Conservation (phyloP, 352 stramenopile genomes). For the Phytophthora sansomeana region DNA sequence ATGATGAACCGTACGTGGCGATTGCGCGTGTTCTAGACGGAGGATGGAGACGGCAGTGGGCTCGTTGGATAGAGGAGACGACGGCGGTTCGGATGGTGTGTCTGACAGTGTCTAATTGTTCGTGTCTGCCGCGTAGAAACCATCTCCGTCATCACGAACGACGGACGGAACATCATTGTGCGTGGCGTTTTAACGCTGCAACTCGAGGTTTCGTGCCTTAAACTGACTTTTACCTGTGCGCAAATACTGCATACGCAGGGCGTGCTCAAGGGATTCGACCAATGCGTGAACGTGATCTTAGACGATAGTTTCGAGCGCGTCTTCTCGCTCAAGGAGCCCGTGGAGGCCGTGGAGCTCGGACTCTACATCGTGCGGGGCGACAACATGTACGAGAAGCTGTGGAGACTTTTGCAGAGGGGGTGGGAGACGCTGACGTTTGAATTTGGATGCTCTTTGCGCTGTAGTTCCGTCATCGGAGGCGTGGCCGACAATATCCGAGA, state of each 20-base stretch:
- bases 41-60: neutral
- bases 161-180: conserved; percentile 95
- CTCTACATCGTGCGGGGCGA: conserved; percentile 95
- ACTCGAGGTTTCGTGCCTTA: neutral
- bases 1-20: conserved; percentile 80
- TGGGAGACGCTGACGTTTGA: neutral
- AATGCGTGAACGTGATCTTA: conserved; percentile 94
- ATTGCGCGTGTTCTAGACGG: conserved; percentile 6
- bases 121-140: conserved; percentile 57
- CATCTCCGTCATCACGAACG: conserved; percentile 94
- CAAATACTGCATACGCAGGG: conserved; percentile 47
- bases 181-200: conserved; percentile 8
- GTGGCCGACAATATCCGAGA: conserved; percentile 90
- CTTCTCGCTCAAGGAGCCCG: conserved; percentile 90
- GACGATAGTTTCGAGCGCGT: conserved; percentile 95
- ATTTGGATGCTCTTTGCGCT: conserved; percentile 7
- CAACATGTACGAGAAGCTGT: conserved; percentile 84
- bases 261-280: conserved; percentile 93
- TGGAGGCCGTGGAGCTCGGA: conserved; percentile 91
- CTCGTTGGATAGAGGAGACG: conserved; percentile 8
- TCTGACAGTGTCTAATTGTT: neutral
- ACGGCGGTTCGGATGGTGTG: neutral
- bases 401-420: neutral
- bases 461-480: conserved; percentile 85
- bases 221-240: conserved; percentile 4